Conservation (phyloP, 768 basidiomycete genomes). For the Panus rudis region DNA sequence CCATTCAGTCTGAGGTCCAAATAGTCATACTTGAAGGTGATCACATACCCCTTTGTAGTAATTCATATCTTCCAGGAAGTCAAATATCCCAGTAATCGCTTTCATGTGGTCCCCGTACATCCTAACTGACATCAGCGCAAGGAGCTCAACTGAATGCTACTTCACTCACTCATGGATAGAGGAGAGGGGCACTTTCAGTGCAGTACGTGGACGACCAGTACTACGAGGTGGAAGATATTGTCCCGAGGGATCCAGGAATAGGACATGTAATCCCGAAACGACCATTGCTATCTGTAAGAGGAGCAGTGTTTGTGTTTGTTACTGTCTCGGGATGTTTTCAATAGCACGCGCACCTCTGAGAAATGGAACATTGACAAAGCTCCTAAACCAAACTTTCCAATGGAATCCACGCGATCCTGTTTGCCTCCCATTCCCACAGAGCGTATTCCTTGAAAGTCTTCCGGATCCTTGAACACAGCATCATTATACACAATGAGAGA, state of each 20-base stretch:
- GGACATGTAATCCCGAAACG: slow-evolving; percentile 22
- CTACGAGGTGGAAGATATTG: slow-evolving; percentile 27
- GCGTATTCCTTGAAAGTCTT: slow-evolving; percentile 42
- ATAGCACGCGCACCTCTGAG: slow-evolving; percentile 32
- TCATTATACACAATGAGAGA: slow-evolving; percentile 42
- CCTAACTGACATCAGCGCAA: slow-evolving; percentile 36
- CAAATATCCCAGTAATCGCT: slow-evolving; percentile 10
- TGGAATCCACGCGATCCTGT: slow-evolving; percentile 27
- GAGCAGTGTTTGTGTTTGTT: slow-evolving; percentile 13
- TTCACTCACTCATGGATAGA: slow-evolving; percentile 28
- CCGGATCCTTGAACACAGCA: slow-evolving; percentile 29
- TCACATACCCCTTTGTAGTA: not conserved
- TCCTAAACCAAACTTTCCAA: slow-evolving; percentile 48
- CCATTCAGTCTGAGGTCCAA: not conserved
- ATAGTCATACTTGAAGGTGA: not conserved
- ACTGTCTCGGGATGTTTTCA: not conserved
- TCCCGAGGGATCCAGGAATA: slow-evolving; percentile 42
- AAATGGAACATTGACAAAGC: slow-evolving; percentile 48
- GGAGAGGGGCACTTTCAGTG: slow-evolving; percentile 18
- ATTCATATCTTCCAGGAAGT: not conserved
- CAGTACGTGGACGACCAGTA: not conserved
- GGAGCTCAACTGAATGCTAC: slow-evolving; percentile 18
- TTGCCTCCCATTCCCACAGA: slow-evolving; percentile 41
- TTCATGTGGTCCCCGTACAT: slow-evolving; percentile 23
- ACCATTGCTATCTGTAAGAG: slow-evolving; percentile 26